phyloP scores from a whole-genome alignment of 768 basidiomycete species.

The Tricholoma terreum region DNA sequence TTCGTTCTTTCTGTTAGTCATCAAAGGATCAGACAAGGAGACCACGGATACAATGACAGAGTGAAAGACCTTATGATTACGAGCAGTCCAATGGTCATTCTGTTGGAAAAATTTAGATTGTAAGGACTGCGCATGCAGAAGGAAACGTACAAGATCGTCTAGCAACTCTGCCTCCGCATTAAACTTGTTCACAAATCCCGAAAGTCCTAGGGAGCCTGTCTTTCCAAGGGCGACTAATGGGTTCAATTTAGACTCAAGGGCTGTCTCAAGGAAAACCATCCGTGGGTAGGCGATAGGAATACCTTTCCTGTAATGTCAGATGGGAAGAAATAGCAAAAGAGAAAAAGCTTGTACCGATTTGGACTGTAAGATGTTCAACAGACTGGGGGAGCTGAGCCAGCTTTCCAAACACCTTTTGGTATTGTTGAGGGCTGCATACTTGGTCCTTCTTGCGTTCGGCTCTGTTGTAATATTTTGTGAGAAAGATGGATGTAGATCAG shows the following conservation, averaged over 20 bases:
- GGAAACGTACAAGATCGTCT: conserved; percentile 72
- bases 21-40: conserved; percentile 1
- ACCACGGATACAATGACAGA: neutral
- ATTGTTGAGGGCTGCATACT: conserved; percentile 74
- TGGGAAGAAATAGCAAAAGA: neutral
- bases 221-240: conserved; percentile 76
- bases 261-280: conserved; percentile 82
- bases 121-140: neutral
- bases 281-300: conserved; percentile 91
- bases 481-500: neutral
- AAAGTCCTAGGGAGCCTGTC: conserved; percentile 61
- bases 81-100: conserved; percentile 94
- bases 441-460: conserved; percentile 82
- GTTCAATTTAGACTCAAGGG: conserved; percentile 80
- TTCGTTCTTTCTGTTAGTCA: conserved; percentile 73
- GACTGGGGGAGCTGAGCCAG: conserved; percentile 55
- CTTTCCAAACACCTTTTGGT: conserved; percentile 66
- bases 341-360: conserved; percentile 52
- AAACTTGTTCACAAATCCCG: conserved; percentile 86
- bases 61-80: conserved; percentile 61
- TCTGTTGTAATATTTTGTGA: conserved; percentile 34
- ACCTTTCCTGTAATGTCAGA: conserved; percentile 32
- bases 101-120: conserved; percentile 20
- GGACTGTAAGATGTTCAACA: conserved; percentile 82
- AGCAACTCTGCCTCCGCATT: conserved; percentile 91